Conservation (phyloP, 1,284 basidiomycete genomes). For the Caloboletus inedulis region DNA sequence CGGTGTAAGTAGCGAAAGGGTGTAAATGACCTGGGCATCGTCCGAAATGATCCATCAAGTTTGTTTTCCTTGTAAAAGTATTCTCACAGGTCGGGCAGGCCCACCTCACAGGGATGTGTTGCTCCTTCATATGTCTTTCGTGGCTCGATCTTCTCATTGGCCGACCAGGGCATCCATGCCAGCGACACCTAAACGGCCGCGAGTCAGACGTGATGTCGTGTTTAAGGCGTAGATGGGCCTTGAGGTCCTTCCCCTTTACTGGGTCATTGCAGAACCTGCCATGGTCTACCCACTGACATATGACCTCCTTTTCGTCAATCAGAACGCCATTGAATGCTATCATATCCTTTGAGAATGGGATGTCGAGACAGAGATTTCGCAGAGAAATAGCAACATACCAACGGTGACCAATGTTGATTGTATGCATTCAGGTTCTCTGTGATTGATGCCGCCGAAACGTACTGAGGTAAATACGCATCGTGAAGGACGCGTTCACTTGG, state of each 20-base stretch:
- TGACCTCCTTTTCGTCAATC: background rate
- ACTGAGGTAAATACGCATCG: background rate
- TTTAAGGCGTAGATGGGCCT: background rate
- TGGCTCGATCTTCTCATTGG: constrained; percentile 2
- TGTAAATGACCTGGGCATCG: background rate
- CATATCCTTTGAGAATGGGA: constrained; percentile 2
- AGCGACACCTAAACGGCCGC: background rate
- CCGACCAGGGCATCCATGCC: background rate
- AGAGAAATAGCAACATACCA: constrained; percentile 4
- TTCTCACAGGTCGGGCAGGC: constrained; percentile 3
- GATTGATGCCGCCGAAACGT: background rate
- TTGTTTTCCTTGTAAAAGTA: constrained; percentile 6
- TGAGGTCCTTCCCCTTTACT: background rate
- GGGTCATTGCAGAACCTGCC: background rate
- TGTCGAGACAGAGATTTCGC: background rate
- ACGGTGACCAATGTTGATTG: background rate
- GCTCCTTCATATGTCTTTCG: constrained; percentile 8
- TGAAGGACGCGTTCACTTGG: background rate
- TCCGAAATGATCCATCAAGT: background rate
- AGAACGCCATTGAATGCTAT: background rate
- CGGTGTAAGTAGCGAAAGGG: background rate
- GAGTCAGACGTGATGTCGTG: background rate
- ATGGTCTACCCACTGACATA: background rate
- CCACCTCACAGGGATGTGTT: background rate
- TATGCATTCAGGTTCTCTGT: background rate